Evolutionary conservation across 805 yeast genomes (phyloP).

Genomic region (Pichia californica): DNA sequence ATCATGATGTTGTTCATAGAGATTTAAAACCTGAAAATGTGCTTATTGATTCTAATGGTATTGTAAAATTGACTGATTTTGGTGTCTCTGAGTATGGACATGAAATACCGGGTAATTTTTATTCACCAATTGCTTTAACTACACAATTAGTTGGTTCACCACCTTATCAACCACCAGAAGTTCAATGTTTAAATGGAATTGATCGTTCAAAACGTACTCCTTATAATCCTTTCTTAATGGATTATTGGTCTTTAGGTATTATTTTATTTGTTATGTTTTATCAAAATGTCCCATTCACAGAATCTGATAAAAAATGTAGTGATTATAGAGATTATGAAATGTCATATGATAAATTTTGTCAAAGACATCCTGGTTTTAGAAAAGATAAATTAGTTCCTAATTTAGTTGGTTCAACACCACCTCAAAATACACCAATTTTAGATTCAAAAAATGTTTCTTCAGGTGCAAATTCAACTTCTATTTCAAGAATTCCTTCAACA

Average conservation of each 20-base stretch:
- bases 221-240: conserved; percentile 63
- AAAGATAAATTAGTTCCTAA: conserved; percentile 29
- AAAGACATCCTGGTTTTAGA: conserved; percentile 36
- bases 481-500: conserved; percentile 7
- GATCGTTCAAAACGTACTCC: conserved; percentile 44
- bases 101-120: conserved; percentile 46
- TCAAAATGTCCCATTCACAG: conserved; percentile 54
- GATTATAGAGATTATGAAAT: conserved; percentile 52
- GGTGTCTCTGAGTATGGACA: conserved; percentile 80
- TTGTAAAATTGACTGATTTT: conserved; percentile 82
- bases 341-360: conserved; percentile 33
- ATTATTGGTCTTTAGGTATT: conserved; percentile 72
- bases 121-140: conserved; percentile 33
- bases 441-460: background rate
- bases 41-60: conserved; percentile 51
- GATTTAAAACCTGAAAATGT: conserved; percentile 94
- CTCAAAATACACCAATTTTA: background rate
- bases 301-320: conserved; percentile 38
- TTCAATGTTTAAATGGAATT: conserved; percentile 44
- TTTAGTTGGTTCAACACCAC: conserved; percentile 7
- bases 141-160: conserved; percentile 73
- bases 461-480: background rate
- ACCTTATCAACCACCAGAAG: conserved; percentile 81
- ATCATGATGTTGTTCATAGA: conserved; percentile 78
- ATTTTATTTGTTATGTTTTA: conserved; percentile 57